Evolutionary conservation across 768 basidiomycete genomes (phyloP).

Genomic region (Leccinum longicurvipes): DNA sequence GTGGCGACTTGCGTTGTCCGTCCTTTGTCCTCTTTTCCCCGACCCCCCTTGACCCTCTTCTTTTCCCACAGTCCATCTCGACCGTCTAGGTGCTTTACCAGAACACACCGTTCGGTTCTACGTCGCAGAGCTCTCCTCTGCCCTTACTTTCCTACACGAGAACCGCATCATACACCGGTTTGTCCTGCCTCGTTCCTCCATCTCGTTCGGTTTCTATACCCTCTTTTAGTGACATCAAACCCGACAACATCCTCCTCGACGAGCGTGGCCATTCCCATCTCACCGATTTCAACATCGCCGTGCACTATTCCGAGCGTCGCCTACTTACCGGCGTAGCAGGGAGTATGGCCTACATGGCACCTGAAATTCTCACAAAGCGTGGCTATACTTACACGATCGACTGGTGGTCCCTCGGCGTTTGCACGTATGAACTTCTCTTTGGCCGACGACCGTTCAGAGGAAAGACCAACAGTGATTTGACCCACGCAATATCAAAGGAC

Average conservation of each 20-base stretch:
- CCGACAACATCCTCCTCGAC: constrained; percentile 96
- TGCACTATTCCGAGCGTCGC: constrained; percentile 88
- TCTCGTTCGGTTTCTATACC: background rate
- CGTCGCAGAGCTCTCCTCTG: constrained; percentile 85
- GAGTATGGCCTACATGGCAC: constrained; percentile 99
- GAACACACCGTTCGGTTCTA: constrained; percentile 86
- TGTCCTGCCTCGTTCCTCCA: constrained; percentile 20
- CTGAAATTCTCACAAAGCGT: constrained; percentile 84
- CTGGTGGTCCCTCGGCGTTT: constrained; percentile 96
- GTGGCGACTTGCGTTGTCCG: constrained; percentile 91
- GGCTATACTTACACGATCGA: constrained; percentile 95
- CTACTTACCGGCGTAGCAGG: constrained; percentile 89
- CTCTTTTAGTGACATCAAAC: constrained; percentile 79
- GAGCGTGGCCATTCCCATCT: constrained; percentile 94
- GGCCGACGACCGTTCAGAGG: constrained; percentile 92
- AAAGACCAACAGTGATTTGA: constrained; percentile 88
- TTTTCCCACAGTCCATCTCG: constrained; percentile 69
- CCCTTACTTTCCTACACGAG: constrained; percentile 86
- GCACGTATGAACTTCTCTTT: constrained; percentile 89
- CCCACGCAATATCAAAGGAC: constrained; percentile 89
- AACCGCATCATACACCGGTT: constrained; percentile 96
- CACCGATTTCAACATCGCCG: constrained; percentile 98
- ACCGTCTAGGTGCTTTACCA: constrained; percentile 68
- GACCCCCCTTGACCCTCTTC: background rate
- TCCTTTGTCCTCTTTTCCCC: background rate